Evolutionary conservation across 2,329 filamentous ascomycete genomes (phyloP).

Genomic region (Ophiostoma pallidulum): DNA sequence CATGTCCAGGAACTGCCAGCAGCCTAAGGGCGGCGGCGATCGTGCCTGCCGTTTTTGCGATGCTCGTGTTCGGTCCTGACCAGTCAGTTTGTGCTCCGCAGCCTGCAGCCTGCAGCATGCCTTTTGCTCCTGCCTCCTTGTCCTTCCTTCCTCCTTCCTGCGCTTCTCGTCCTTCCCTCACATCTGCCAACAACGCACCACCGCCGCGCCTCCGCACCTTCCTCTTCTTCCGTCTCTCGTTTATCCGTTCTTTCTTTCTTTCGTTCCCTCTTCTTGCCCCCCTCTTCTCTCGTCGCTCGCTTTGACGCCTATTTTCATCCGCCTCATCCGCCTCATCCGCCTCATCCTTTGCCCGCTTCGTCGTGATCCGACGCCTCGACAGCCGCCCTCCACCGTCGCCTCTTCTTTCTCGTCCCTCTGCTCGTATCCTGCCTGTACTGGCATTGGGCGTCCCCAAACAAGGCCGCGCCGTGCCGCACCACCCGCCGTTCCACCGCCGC

Average conservation of each 20-base stretch:
- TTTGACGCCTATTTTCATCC: neutral
- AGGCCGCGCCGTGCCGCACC: no score
- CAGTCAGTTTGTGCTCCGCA: no score
- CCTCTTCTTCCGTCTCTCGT: neutral
- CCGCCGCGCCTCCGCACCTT: no score
- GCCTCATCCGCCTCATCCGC: no score
- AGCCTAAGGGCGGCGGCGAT: slow-evolving; percentile 4
- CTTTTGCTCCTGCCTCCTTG: slow-evolving; percentile 1
- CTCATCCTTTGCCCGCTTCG: no score
- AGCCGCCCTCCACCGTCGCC: neutral
- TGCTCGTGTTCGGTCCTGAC: neutral
- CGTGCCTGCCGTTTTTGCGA: slow-evolving; percentile 1
- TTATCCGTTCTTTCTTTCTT: neutral
- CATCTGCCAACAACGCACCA: neutral
- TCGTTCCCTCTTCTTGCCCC: neutral
- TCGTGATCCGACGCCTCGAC: neutral
- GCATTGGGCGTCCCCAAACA: no score
- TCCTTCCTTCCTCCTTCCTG: neutral
- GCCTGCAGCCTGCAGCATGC: slow-evolving; percentile 1
- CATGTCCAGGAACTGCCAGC: neutral
- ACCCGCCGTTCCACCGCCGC: slow-evolving; percentile 5
- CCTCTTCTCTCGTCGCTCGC: neutral
- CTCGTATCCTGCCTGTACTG: no score
- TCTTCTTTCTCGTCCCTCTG: no score
- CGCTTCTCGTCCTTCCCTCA: neutral